Evolutionary conservation across 805 yeast genomes (phyloP), one percentile per base, ranked within the genome.

Genomic region (Yarrowia sp.): DNA sequence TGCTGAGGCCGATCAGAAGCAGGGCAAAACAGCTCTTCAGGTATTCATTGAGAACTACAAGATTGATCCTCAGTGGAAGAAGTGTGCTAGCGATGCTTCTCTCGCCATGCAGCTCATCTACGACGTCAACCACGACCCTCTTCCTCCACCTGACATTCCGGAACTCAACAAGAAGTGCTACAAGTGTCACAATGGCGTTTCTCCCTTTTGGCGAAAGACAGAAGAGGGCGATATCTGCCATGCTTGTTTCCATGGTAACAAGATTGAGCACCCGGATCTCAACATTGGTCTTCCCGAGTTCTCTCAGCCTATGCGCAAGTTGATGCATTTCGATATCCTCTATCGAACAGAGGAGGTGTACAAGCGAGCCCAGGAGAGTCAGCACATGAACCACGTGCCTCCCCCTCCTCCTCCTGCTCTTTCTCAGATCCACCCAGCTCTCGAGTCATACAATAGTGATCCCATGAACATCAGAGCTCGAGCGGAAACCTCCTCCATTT

Each of bases 21-120:
- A 70, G 10, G 72, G 71, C 19, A 68, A 66, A 53, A 73, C 79
- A 1, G 77, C 76, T 1, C 16, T 79, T 70, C 78, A 79, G 70
- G 26, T 74, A 32, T 80, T 74, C 59, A 70, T 72, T 14, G 71
- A 73, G 53, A 68, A 46, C 4, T 72, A 74, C 71, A 78, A 76
- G 70, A 19, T 63, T 11, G 67, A 63, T n/a, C 40, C 19, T n/a
- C 36, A 38, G 12, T 63, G 67, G 67, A 36, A 16, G 10, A 40
- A 22, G n/a, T 16, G 65, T 12, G 65, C 65, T 19, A 35, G 52
- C 16, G 65, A 59, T 26, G 52, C 41, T 10, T 43, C 65, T 1
- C n/a, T 43, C 2, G 42, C 65, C 15, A 43, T 59, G 50, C 65
- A 59, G 42, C 50, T 32, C n/a, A 35, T 59, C 42, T 59, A 59